These are phyloP conservation scores for Phytophthora boehmeriae DNA, from an alignment of 352 stramenopile species.

Conservation along the genomic window DNA sequence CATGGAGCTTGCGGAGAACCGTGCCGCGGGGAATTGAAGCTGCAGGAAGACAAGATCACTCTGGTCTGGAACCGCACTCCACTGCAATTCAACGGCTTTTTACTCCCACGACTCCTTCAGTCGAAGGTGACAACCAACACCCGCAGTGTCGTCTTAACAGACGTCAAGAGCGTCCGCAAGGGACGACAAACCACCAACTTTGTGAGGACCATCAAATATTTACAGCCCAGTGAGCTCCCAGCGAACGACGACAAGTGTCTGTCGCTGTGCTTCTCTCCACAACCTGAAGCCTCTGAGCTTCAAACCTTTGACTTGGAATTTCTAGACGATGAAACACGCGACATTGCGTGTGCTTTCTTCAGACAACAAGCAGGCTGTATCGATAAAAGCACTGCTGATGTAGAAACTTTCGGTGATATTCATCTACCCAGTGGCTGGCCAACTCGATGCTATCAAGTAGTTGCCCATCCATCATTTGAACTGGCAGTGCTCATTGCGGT, in stretches of 20 bases:
- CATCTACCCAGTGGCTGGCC: conserved; percentile 47
- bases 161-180: conserved; percentile 65
- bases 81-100: conserved; percentile 15
- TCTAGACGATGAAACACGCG: conserved; percentile 48
- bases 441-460: conserved; percentile 69
- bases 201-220: conserved; percentile 84
- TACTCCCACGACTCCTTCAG: conserved; percentile 20
- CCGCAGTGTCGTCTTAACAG: conserved; percentile 40
- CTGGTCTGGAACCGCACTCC: conserved; percentile 58
- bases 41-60: conserved; percentile 69
- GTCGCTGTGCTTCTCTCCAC: conserved; percentile 47
- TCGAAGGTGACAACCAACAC: conserved; percentile 27
- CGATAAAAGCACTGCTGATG: conserved; percentile 35
- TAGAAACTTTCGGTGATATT: conserved; percentile 39
- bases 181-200: conserved; percentile 83
- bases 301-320: conserved; percentile 83
- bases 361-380: conserved; percentile 41
- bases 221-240: conserved; percentile 48
- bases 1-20: conserved; percentile 61
- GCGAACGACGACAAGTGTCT: conserved; percentile 72
- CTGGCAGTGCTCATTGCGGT: conserved; percentile 72
- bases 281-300: not conserved
- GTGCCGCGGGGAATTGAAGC: conserved; percentile 53
- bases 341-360: conserved; percentile 69
- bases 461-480: conserved; percentile 77